Base-by-base conservation (phyloP, 2,329 filamentous ascomycete species). In the Clarireedia monteithiana region DNA sequence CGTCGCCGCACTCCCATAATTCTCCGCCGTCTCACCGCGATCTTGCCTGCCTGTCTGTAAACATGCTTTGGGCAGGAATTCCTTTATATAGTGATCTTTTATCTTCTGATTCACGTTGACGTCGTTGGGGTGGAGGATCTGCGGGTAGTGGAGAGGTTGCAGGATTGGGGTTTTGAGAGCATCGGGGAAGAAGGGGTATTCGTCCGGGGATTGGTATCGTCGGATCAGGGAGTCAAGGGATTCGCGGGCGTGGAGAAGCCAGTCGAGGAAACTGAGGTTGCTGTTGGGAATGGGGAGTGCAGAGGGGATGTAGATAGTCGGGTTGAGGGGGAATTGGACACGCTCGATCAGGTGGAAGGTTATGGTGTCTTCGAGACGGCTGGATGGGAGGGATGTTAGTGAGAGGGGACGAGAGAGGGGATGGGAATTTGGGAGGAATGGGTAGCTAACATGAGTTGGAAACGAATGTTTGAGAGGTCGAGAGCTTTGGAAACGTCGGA, bases 331-430 rank as follows among this genome's bases (percentile, higher is more conserved):
- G 72, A 97, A 99, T 72, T 99, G 94, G n/a, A 92, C 92, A 42
- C 94, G 86, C 75, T 99, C 94, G 68, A 97, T 97, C 40, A 99
- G 79, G 73, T 96, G 88, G 73, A 95, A 96, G 63, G 89, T 95
- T 69, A 99, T 97, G 59, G 92, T 97, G 70, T 99, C 94, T 75
- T 99, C 94, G 17, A 97, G 81, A 20, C 94, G 94, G 68, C 94
- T 99, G 67, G 17, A 20, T 23, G 17, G 27, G 30, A 15, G 40
- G 44, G 44, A 20, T 15, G 17, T 42, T 42, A 42, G 39, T 5
- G n/a, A 45, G n/a, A 10, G n/a, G 42, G 24, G 24, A n/a, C 15
- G 5, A 6, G 36, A 20, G 6, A 5, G 34, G 14, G 47, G 10
- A 49, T n/a, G 20, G 27, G 20, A 3, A 38, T 20, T 6, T 24